Conservation (phyloP, 2,329 filamentous ascomycete species). For the Talaromyces piceae region DNA sequence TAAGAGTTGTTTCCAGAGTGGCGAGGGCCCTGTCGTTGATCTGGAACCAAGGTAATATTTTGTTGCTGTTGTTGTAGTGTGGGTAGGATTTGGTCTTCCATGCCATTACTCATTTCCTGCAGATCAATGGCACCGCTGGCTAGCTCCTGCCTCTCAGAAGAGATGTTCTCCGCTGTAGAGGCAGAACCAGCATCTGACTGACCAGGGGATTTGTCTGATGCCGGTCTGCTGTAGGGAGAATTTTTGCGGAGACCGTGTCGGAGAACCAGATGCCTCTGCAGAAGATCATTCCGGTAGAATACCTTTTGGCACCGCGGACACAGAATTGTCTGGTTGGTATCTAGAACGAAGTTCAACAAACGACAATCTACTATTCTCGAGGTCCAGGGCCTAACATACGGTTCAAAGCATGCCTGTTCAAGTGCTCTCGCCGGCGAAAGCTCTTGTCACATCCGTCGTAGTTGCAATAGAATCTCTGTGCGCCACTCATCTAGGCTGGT, state of each 20-base stretch:
- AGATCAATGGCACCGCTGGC: background rate
- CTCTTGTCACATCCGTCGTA: background rate
- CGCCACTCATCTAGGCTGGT: background rate
- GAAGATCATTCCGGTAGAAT: constrained; percentile 1
- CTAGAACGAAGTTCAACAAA: background rate
- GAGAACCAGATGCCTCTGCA: background rate
- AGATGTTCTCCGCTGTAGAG: background rate
- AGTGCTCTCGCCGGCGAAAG: background rate
- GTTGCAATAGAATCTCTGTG: background rate
- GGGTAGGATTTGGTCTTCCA: background rate
- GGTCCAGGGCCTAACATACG: background rate
- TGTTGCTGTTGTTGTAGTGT: background rate
- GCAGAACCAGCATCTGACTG: background rate
- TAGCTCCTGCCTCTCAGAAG: background rate
- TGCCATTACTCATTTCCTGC: background rate
- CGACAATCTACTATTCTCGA: background rate
- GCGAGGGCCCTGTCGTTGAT: background rate
- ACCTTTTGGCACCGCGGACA: constrained; percentile 1
- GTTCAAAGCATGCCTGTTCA: background rate
- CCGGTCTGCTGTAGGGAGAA: background rate
- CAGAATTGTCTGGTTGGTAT: background rate
- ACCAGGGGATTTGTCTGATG: background rate
- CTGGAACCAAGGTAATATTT: background rate
- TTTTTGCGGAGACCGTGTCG: background rate
- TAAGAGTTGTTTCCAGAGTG: background rate